Evolutionary conservation across 2,329 filamentous ascomycete species (phyloP).

Genomic region (Microdochium paspali): DNA sequence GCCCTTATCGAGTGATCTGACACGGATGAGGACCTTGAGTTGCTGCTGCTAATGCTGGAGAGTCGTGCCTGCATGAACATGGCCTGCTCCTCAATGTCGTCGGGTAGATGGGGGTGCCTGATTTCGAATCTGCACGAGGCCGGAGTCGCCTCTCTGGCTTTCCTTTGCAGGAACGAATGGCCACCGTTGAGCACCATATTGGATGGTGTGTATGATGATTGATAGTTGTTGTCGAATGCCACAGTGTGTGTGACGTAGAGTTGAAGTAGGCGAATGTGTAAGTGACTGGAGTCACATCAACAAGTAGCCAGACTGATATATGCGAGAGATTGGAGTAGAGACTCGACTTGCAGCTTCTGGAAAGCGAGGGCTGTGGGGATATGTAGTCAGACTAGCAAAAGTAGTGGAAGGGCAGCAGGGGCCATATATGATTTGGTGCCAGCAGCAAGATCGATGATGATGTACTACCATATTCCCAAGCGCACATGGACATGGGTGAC

Average conservation of each 20-base stretch:
- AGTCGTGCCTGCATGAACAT: not conserved
- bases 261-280: too few species aligned
- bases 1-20: not conserved
- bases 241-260: too few species aligned
- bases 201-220: not conserved
- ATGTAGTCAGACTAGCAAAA: too few species aligned
- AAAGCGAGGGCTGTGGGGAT: too few species aligned
- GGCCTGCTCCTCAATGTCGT: not conserved
- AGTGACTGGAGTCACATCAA: too few species aligned
- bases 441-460: too few species aligned
- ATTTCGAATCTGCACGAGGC: not conserved
- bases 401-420: too few species aligned
- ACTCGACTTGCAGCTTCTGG: too few species aligned
- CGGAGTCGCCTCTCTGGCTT: not conserved
- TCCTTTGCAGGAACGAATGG: not conserved
- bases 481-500: not conserved
- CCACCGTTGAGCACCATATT: not conserved
- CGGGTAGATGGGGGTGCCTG: not conserved
- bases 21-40: not conserved
- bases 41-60: not conserved
- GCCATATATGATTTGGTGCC: too few species aligned
- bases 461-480: not conserved
- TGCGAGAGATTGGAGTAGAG: too few species aligned
- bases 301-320: too few species aligned
- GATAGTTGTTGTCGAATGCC: not conserved